Percentiles rank a stretch among this genome's conserved stretches.
Conservation (phyloP, 164 flowering plant species). For the Malania oleifera region DNA sequence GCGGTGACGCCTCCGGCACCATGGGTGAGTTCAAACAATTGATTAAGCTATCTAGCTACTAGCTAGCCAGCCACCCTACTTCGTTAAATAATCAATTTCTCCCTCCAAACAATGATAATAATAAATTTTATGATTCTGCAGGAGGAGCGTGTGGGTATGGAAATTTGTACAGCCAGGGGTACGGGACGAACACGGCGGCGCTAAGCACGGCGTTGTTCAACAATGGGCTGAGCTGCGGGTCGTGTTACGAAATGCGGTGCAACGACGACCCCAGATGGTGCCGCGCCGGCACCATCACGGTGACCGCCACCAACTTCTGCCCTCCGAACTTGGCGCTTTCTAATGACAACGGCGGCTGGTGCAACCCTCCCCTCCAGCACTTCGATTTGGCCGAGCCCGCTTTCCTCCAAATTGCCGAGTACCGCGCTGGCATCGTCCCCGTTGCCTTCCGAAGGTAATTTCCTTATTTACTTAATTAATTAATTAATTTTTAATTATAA, state of each 20-base stretch:
- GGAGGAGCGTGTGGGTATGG: conserved; percentile 57
- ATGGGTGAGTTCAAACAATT: conserved; percentile 27
- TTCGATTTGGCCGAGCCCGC: conserved; percentile 49
- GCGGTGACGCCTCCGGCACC: conserved; percentile 48
- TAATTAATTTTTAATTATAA: no score
- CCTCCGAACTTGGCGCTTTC: conserved; percentile 33
- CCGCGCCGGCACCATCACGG: conserved; percentile 25
- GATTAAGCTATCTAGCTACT: background rate
- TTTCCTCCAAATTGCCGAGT: conserved; percentile 38
- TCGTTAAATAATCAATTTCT: no score
- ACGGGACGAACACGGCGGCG: conserved; percentile 40
- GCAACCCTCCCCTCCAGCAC: conserved; percentile 58
- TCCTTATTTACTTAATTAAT: no score
- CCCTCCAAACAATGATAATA: no score
- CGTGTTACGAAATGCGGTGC: conserved; percentile 42
- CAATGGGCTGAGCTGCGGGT: conserved; percentile 38
- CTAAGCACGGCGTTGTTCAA: conserved; percentile 39
- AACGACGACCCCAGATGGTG: conserved; percentile 36
- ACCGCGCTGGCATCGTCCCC: conserved; percentile 43
- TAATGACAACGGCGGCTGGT: conserved; percentile 50
- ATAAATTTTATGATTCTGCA: conserved; percentile 3
- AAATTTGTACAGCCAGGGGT: conserved; percentile 37
- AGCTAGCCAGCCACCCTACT: no score
- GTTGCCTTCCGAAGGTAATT: conserved; percentile 36
- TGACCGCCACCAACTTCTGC: conserved; percentile 49